These are phyloP conservation scores for Omphalea diandra DNA, from an alignment of 441 rosid genomes.

Conservation along the genomic window DNA sequence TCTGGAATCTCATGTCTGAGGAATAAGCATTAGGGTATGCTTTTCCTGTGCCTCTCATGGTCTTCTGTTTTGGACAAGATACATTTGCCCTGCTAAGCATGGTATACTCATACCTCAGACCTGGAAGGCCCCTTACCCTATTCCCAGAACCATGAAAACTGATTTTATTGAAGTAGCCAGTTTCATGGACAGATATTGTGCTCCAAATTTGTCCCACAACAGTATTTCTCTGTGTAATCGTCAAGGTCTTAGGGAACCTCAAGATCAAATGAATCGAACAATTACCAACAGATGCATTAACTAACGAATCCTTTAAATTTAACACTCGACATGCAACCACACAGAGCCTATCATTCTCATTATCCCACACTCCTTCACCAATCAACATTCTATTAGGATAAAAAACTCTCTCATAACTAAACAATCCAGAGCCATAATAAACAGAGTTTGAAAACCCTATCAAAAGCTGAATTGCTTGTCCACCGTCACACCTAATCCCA, in stretches of 20 bases:
- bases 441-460: conserved; percentile 46
- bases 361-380: conserved; percentile 86
- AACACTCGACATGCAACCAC: conserved; percentile 68
- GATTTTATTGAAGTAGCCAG: conserved; percentile 44
- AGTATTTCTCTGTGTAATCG: conserved; percentile 41
- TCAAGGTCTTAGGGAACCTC: conserved; percentile 55
- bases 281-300: conserved; percentile 53
- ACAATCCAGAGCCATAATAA: conserved; percentile 25
- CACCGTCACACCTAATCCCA: conserved; percentile 41
- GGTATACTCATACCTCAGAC: conserved; percentile 56
- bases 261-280: conserved; percentile 69
- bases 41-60: conserved; percentile 42
- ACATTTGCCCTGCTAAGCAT: conserved; percentile 38
- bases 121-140: conserved; percentile 34
- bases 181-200: conserved; percentile 41
- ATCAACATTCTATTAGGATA: conserved; percentile 60
- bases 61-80: conserved; percentile 40
- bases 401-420: conserved; percentile 37
- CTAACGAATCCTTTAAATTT: conserved; percentile 45
- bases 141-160: conserved; percentile 43
- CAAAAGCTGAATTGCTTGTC: conserved; percentile 43
- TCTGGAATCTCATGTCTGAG: conserved; percentile 65
- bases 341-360: conserved; percentile 52
- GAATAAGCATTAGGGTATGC: conserved; percentile 58
- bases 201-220: conserved; percentile 67